Base-by-base conservation (phyloP, 768 basidiomycete species). In the Suillus occidentalis region DNA sequence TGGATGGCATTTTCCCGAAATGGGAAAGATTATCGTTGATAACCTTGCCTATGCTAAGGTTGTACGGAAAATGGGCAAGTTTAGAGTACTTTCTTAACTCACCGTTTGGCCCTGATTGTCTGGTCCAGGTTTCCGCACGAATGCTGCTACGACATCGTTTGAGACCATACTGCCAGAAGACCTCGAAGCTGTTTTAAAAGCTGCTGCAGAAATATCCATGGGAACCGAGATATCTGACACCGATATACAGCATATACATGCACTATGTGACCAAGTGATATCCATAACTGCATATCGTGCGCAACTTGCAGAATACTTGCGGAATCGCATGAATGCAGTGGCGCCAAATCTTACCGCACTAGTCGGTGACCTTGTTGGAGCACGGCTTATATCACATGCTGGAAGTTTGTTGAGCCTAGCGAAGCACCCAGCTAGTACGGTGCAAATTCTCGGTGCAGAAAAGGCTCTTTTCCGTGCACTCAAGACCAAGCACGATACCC, bases 1-100 rank as follows among this genome's bases (percentile, higher is more conserved):
- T 72, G 97, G 97, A 43, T 99, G 97, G 97, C 97, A 99, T 82
- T 99, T 99, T 85, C 97, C 97, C 6, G 97, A 99, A 79, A 93
- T 99, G 91, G 92, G 90, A 65, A 99, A 98, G 82, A 99, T 99
- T 75, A 92, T 99, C 69, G 87, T 89, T 65, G 97, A 99, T 83
- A 99, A 97, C 79, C 80, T 96, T 65, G 96, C 97, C 22, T 99
- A 99, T 76, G 96, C 97, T 66, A 97, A 95, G 81, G 90, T 91
- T 64, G 88, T 99, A 71, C 91, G 90, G 63, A 78, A 84, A 40
- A 97, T 99, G 96, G 97, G 92, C 88, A 74, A 66, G 84, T 75
- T 9, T 31, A n/a, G 42, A 13, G 28, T 37, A 9, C 22, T 34
- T 56, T 22, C 4, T 43, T 42, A 16, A 22, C 20, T 18, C 47